These are phyloP conservation scores for Termitomyces sp. DNA, from an alignment of 768 basidiomycete species.

Conservation along the genomic window DNA sequence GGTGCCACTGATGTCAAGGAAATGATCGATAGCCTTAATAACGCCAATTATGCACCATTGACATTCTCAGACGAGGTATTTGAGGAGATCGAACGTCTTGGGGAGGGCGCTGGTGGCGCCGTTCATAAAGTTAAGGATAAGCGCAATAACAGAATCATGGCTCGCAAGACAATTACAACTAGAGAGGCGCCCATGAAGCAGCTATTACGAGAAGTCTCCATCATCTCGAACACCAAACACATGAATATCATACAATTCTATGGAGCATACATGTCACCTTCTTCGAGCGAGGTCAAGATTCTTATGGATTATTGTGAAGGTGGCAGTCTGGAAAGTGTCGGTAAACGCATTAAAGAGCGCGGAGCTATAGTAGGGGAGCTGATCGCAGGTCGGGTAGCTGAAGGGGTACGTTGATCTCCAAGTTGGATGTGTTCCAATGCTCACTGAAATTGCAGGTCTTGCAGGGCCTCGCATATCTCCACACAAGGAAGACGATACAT, in stretches of 20 bases:
- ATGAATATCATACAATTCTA: constrained; percentile 88
- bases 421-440: not conserved
- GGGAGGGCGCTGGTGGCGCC: constrained; percentile 94
- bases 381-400: constrained; percentile 87
- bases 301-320: constrained; percentile 90
- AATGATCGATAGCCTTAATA: constrained; percentile 31
- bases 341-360: constrained; percentile 74
- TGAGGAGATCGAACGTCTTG: constrained; percentile 72
- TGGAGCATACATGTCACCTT: constrained; percentile 86
- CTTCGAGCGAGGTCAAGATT: constrained; percentile 89
- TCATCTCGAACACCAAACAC: constrained; percentile 80
- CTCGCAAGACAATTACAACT: constrained; percentile 91
- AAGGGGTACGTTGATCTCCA: constrained; percentile 59
- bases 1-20: constrained; percentile 32
- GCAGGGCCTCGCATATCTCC: constrained; percentile 90
- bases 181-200: constrained; percentile 89
- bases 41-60: constrained; percentile 25
- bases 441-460: constrained; percentile 46
- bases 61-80: constrained; percentile 67
- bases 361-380: constrained; percentile 79
- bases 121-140: constrained; percentile 91
- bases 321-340: constrained; percentile 84
- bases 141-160: constrained; percentile 76
- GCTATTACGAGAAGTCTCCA: constrained; percentile 85
- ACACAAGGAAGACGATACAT: constrained; percentile 89